These are phyloP conservation scores for Beauveria asiatica DNA, from an alignment of 2,329 filamentous ascomycete genomes.

Conservation along the genomic window DNA sequence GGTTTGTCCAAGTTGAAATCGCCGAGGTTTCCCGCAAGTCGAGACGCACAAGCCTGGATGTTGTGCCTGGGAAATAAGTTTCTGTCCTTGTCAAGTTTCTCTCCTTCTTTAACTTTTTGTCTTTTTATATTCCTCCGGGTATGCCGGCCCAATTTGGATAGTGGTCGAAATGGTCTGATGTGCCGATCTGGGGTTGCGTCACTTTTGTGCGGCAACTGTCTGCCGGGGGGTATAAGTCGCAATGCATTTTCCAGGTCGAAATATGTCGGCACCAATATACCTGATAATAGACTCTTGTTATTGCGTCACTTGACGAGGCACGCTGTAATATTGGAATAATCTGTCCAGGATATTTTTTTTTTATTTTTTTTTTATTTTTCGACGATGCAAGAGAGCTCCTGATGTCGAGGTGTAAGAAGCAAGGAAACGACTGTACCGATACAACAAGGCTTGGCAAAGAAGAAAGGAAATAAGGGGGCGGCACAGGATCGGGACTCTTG, in stretches of 20 bases:
- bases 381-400: not conserved
- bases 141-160: not conserved
- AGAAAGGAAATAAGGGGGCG: not conserved
- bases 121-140: too few relatives aligned
- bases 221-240: not conserved
- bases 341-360: not conserved
- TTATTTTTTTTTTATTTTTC: too few relatives aligned
- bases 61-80: not conserved
- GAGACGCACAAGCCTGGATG: not conserved
- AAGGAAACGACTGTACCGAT: not conserved
- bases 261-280: not conserved
- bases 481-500: not conserved
- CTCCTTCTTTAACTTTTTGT: not conserved
- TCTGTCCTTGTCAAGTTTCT: accelerated
- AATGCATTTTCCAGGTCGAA: not conserved
- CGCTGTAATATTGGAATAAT: not conserved
- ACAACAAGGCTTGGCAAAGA: not conserved
- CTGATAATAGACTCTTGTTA: not conserved
- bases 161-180: not conserved
- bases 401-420: not conserved
- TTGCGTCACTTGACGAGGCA: not conserved
- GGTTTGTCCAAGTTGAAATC: not conserved
- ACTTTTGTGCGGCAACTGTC: not conserved
- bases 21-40: not conserved
- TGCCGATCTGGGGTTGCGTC: not conserved